Evolutionary conservation across 2,329 filamentous ascomycete genomes (phyloP).

Genomic region (Penicillium sp.): DNA sequence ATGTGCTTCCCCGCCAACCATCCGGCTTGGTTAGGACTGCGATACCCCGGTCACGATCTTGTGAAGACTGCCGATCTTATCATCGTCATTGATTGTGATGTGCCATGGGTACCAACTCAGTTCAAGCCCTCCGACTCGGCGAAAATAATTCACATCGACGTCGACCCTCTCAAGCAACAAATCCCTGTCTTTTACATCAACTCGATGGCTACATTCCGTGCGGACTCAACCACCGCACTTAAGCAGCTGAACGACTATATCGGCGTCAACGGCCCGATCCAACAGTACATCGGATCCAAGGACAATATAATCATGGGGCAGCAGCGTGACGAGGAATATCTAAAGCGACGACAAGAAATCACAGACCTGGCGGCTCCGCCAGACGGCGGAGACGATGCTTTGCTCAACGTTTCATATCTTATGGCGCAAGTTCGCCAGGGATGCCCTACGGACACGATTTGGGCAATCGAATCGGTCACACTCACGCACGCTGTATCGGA

Average conservation of each 20-base stretch:
- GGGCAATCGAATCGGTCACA: slow-evolving; percentile 76
- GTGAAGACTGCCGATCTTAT: slow-evolving; percentile 81
- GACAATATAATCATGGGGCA: slow-evolving; percentile 52
- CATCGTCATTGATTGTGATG: slow-evolving; percentile 82
- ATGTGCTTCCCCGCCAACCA: slow-evolving; percentile 52
- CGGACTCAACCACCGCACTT: slow-evolving; percentile 64
- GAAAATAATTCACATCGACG: slow-evolving; percentile 65
- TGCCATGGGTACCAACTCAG: slow-evolving; percentile 87
- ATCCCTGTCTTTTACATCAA: slow-evolving; percentile 74
- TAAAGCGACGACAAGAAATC: slow-evolving; percentile 61
- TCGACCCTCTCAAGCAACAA: slow-evolving; percentile 68
- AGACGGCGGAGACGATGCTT: slow-evolving; percentile 55
- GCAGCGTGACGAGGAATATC: slow-evolving; percentile 59
- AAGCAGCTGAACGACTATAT: slow-evolving; percentile 69
- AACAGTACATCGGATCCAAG: slow-evolving; percentile 43
- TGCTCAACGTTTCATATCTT: slow-evolving; percentile 61
- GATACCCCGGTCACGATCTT: slow-evolving; percentile 70
- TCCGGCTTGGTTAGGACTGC: slow-evolving; percentile 64
- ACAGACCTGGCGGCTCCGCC: slow-evolving; percentile 56
- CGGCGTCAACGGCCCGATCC: slow-evolving; percentile 45
- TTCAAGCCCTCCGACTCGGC: slow-evolving; percentile 58
- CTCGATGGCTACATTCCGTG: slow-evolving; percentile 65
- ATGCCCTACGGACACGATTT: slow-evolving; percentile 68
- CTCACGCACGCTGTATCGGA: slow-evolving; percentile 67
- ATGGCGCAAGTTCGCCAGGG: slow-evolving; percentile 56